phyloP scores from a whole-genome alignment of 176 grass and related monocot species.

The Olyra latifolia region DNA sequence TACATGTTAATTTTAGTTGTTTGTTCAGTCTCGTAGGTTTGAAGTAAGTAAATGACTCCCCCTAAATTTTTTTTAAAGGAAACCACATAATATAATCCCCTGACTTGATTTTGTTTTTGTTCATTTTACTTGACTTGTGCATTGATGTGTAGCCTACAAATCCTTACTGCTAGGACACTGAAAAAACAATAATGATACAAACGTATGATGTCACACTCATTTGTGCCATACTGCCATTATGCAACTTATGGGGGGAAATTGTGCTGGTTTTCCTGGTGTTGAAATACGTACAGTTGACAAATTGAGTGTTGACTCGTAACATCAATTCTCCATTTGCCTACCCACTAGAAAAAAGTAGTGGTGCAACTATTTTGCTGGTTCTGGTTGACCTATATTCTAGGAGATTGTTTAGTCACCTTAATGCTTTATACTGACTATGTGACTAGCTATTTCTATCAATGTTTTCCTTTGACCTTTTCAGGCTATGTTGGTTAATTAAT shows the following conservation, averaged over 20 bases:
- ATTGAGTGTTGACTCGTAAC: neutral
- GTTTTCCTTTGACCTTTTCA: neutral
- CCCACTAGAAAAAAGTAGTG: constrained; percentile 47
- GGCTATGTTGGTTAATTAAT: constrained; percentile 18
- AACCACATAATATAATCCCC: neutral
- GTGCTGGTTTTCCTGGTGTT: neutral
- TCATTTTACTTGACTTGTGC: neutral
- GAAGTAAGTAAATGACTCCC: constrained; percentile 19
- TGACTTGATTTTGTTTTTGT: neutral
- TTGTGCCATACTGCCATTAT: neutral
- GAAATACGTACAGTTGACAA: constrained; percentile 16
- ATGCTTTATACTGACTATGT: constrained; percentile 29
- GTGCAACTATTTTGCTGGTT: constrained; percentile 32
- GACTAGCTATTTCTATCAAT: constrained; percentile 8
- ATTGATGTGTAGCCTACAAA: neutral
- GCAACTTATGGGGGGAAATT: neutral
- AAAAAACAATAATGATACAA: neutral
- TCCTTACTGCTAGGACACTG: neutral
- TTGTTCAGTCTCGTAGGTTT: constrained; percentile 24
- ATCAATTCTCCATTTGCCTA: constrained; percentile 25
- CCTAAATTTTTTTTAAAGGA: neutral
- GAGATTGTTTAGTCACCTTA: constrained; percentile 22
- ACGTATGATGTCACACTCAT: neutral
- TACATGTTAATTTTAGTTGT: constrained; percentile 20
- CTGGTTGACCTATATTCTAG: constrained; percentile 18